These are phyloP conservation scores for Cryptococcus depauperatus DNA, from an alignment of 1,284 basidiomycete genomes.

Conservation along the genomic window DNA sequence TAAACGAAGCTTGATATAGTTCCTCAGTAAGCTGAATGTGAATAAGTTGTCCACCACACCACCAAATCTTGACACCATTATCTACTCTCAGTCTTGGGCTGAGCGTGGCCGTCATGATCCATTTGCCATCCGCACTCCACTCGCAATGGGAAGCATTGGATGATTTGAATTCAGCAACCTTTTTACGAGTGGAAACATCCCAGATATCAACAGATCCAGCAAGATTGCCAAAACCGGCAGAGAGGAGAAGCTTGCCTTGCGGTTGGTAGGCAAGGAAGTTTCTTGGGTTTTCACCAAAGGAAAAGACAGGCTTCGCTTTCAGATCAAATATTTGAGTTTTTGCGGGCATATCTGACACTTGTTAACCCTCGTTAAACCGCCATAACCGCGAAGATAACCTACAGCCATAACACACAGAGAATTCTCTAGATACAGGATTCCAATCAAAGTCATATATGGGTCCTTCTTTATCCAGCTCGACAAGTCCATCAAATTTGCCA, in stretches of 20 bases:
- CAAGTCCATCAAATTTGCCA: conserved; percentile 90
- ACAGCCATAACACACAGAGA: conserved; percentile 94
- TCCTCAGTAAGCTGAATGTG: conserved; percentile 77
- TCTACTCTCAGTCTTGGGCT: conserved; percentile 91
- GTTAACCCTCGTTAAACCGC: background rate
- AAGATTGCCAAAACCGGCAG: conserved; percentile 94
- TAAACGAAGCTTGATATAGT: conserved; percentile 76
- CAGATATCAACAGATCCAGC: conserved; percentile 88
- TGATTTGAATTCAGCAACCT: conserved; percentile 71
- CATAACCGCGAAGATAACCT: conserved; percentile 45
- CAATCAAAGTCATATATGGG: conserved; percentile 94
- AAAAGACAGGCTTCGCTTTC: conserved; percentile 77
- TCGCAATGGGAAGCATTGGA: conserved; percentile 89
- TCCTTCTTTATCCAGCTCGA: conserved; percentile 91
- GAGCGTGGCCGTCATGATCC: conserved; percentile 85
- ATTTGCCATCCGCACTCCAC: conserved; percentile 91
- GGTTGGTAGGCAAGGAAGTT: conserved; percentile 95
- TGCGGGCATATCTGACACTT: conserved; percentile 75
- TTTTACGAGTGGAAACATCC: conserved; percentile 77
- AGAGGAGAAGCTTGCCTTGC: conserved; percentile 76
- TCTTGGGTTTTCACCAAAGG: conserved; percentile 79
- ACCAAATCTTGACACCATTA: conserved; percentile 94
- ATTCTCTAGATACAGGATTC: conserved; percentile 97
- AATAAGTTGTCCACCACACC: conserved; percentile 78
- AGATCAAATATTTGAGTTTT: conserved; percentile 87